Base-by-base conservation (phyloP, 352 stramenopile species). In the Paralagenidium karlingii region DNA sequence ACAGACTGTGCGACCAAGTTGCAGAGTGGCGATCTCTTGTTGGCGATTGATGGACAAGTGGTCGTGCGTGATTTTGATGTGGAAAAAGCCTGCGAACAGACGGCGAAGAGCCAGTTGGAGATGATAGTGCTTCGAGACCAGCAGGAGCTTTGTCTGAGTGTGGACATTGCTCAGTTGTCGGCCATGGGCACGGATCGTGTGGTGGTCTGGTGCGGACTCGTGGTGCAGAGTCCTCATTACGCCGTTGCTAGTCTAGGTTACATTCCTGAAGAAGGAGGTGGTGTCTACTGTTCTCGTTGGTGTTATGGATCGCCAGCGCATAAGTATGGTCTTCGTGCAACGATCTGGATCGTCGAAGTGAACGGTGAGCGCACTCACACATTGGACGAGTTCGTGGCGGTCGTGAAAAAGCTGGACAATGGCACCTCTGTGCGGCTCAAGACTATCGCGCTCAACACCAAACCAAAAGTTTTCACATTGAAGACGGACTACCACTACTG, bases 401-500 rank as follows among this genome's bases (percentile, higher is more conserved):
- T 87, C 7, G 82, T 95, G 5, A 68, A 73, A 49, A 63, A 77
- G 21, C 59, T 95, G 24, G 63, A 61, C 28, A 85, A 94, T 45
- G 77, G 67, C 22, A 68, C 82, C 22, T 85, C 69, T 21, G 80
- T 94, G 28, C 80, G 86, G 2, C 62, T 96, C 34, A 93, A 92
- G 56, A 94, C 78, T 5, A 82, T 93, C 41, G 81, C 77, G 27
- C 82, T 95, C 40, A 89, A 95, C 42, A 89, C 73, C 2, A 94
- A 94, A 43, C 69, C 71, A 25, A 90, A 86, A 43, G 76, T 92
- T 18, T 84, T 89, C 34, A 94, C 81, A n/a, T 59, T 95, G 18
- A 93, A 92, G 61, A 88, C 70, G 5, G 82, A 94, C 51, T 92
- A 92, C 45, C 69, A 90, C 55, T 95, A 94, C 60, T 95, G 81